Evolutionary conservation across 768 basidiomycete species (phyloP), one percentile per base, ranked within the genome.

Genomic region (Leucosporidium creatinivorum): DNA sequence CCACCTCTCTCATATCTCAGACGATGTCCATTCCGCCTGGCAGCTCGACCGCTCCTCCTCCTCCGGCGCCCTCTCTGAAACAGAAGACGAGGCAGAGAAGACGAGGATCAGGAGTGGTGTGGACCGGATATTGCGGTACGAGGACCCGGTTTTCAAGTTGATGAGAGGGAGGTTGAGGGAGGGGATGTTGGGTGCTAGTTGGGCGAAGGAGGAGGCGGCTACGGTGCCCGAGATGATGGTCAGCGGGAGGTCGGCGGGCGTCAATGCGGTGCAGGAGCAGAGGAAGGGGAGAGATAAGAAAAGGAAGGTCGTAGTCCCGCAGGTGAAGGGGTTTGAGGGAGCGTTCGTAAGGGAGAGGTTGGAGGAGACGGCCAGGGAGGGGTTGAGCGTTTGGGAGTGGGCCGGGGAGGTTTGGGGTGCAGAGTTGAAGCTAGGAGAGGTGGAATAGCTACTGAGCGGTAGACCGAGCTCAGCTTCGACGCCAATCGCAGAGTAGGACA

Each of bases 71-170:
- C 39, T 44, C 39, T 2, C 39, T 9, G 10, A 10, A 26, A 1
- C 9, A 6, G 26, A 26, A 25, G 52, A 23, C n/a, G 51, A 28
- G 25, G 62, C 30, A 1, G 58, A 57, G 36, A 60, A 49, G 26
- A 12, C 19, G 12, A 56, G 50, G 28, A 9, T 65, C 13, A 44
- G 55, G 10, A 19, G 9, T 2, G 18, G 33, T 6, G 63, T 65
- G 33, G 59, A 65, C 3, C 30, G 68, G 15, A 47, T 65, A 21
- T 31, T 69, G 49, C 49, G 63, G 13, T 44, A 51, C n/a, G 59
- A 65, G 33, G 68, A 69, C 57, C 68, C 68, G 4, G 68, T 69
- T 2, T 69, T 44, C 28, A 31, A 31, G 28, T 25, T 69, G 0
- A 17, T 69, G 31, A 44, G 15, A 13, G 39, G 39, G 13, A 44